Conservation (phyloP, 139 green algal species). For the Gonium pectorale region DNA sequence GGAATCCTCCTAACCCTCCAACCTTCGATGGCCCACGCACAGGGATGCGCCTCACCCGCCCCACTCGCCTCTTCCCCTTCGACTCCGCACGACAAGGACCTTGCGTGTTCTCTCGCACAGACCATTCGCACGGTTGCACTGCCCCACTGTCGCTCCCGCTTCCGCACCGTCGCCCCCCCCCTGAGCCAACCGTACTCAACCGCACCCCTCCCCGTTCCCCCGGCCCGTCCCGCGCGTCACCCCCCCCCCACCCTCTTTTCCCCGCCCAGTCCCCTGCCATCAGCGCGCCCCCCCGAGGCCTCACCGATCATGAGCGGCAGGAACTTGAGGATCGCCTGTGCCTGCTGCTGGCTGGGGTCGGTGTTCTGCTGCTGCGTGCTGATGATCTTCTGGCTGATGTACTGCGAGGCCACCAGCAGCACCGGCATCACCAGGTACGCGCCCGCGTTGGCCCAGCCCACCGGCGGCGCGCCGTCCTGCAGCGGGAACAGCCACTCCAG, state of each 20-base stretch:
- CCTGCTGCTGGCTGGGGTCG: slow-evolving; percentile 80
- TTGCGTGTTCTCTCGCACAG: too few relatives aligned
- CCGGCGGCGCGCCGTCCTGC: slow-evolving; percentile 89
- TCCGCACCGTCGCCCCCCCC: too few relatives aligned
- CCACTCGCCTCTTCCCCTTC: too few relatives aligned
- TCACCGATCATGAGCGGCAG: slow-evolving; percentile 96
- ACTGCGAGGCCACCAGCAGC: slow-evolving; percentile 87
- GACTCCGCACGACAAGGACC: too few relatives aligned
- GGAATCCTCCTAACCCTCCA: too few relatives aligned
- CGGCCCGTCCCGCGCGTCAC: background rate
- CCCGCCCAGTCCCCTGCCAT: background rate
- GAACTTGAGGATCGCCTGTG: slow-evolving; percentile 95
- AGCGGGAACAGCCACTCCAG: slow-evolving; percentile 90
- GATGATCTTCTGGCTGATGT: slow-evolving; percentile 84
- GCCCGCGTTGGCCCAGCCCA: slow-evolving; percentile 90
- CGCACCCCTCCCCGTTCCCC: too few relatives aligned
- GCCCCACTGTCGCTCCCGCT: too few relatives aligned
- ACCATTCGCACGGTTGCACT: too few relatives aligned
- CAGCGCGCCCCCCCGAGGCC: background rate
- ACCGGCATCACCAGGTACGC: slow-evolving; percentile 95
- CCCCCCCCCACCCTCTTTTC: background rate
- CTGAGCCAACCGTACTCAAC: too few relatives aligned
- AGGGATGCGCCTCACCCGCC: too few relatives aligned
- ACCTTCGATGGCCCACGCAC: too few relatives aligned
- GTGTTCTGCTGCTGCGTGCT: slow-evolving; percentile 51